Base-by-base conservation (phyloP, 768 basidiomycete species). In the Mycena amicta region DNA sequence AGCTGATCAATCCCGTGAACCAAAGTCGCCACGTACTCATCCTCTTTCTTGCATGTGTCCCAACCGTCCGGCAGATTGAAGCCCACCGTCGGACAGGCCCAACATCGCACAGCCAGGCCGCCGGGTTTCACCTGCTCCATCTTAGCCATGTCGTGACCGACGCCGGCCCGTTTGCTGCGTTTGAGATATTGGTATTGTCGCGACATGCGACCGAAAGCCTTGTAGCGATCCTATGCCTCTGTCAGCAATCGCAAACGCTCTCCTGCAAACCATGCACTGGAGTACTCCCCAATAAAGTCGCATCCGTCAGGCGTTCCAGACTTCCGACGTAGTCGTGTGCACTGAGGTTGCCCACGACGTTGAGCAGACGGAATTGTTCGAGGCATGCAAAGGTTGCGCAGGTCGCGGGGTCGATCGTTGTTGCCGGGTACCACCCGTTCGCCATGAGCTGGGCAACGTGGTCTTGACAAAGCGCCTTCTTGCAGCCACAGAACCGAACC, bases 81-180 rank as follows among this genome's bases (percentile, higher is more conserved):
- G 3, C 52, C 60, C 5, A 25, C 50, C 5, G 45, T 46, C 2
- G 65, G 66, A 43, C 66, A 67, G 3, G 66, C 66, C 50, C 65
- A 66, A 31, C 66, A 67, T 41, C 33, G 12, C 15, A 67, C 58
- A 1, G 61, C 61, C 2, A 55, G 13, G 6, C 53, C 60, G 5
- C 60, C 49, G 11, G 11, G 53, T 27, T 55, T 46, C 12, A 59
- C 25, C 2, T 31, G 22, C 20, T 37, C 23, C 2, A 65, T 25
- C 25, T 46, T 53, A 22, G 27, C 45, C 4, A 26, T 33, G 41
- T 30, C 55, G 43, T 33, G 62, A 5, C 23, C 54, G 5, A 43
- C 50, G 26, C 45, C 59, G 29, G 33, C 33, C 4, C 57, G 30
- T 12, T 53, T 58, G 4, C 18, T 4, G 12, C 62, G 52, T 11